Conservation (phyloP, 192 early-diverging fungal species). For the Neocallimastix lanati region DNA sequence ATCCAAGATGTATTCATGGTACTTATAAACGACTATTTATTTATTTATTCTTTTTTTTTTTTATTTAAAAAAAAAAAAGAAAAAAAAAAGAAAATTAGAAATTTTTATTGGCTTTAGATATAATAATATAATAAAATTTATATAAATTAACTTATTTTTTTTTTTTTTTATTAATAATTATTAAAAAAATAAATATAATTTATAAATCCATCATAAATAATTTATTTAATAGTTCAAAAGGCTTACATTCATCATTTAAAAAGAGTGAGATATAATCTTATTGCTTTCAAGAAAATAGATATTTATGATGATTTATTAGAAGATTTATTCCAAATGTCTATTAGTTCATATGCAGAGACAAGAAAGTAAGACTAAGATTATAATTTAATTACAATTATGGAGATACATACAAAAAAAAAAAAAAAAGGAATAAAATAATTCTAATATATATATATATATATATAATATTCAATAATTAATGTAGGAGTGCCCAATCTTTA, state of each 20-base stretch:
- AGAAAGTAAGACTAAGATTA: slow-evolving; percentile 15
- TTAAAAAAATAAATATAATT: too few species aligned
- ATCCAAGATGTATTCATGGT: not conserved
- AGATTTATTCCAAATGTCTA: slow-evolving; percentile 32
- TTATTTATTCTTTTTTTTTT: not conserved
- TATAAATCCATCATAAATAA: too few species aligned
- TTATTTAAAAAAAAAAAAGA: not conserved
- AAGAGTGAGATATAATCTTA: slow-evolving; percentile 32
- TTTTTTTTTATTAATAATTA: too few species aligned
- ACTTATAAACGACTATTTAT: too few species aligned
- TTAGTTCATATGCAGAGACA: slow-evolving; percentile 34
- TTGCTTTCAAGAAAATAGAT: slow-evolving; percentile 17
- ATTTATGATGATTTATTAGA: slow-evolving; percentile 24
- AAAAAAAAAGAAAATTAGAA: too few species aligned
- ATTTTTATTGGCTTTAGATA: too few species aligned
- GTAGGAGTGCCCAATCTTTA: not conserved
- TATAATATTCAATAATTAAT: too few species aligned
- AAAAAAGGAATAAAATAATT: slow-evolving; percentile 4
- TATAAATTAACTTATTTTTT: too few species aligned
- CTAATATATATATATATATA: too few species aligned
- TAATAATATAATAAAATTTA: too few species aligned
- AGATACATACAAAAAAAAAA: slow-evolving; percentile 5
- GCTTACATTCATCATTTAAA: slow-evolving; percentile 27
- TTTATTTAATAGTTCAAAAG: slow-evolving; percentile 22
- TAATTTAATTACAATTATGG: slow-evolving; percentile 15